Conservation (phyloP, 1,284 basidiomycete genomes). For the Boletus mariae region DNA sequence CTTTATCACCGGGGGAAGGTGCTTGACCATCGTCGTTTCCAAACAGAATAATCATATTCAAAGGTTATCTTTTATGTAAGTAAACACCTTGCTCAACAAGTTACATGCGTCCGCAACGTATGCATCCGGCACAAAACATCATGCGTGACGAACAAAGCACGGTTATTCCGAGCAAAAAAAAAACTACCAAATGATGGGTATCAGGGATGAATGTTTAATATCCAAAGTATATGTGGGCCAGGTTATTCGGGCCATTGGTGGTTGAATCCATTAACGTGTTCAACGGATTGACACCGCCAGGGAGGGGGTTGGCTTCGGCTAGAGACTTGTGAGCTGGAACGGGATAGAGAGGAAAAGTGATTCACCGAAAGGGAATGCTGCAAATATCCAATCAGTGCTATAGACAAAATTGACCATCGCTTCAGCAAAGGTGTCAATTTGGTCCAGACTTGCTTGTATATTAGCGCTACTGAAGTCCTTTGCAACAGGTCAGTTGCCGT, state of each 20-base stretch:
- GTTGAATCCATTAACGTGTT: constrained; percentile 50
- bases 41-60: not conserved
- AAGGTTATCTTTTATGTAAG: not conserved
- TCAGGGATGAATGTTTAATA: constrained; percentile 10
- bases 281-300: constrained; percentile 52
- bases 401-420: constrained; percentile 55
- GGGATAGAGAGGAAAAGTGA: not conserved
- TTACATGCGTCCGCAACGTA: constrained; percentile 12
- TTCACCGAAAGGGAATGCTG: constrained; percentile 53
- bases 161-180: constrained; percentile 4
- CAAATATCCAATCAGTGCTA: constrained; percentile 37
- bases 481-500: constrained; percentile 4
- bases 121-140: constrained; percentile 25
- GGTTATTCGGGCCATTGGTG: constrained; percentile 42
- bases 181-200: constrained; percentile 25
- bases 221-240: constrained; percentile 39
- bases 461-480: constrained; percentile 59
- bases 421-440: constrained; percentile 55
- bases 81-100: constrained; percentile 29
- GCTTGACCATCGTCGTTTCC: constrained; percentile 37
- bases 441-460: constrained; percentile 34
- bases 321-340: constrained; percentile 3
- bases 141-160: constrained; percentile 12
- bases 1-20: constrained; percentile 56
- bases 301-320: constrained; percentile 49